Base-by-base conservation (phyloP, 305 asterid species). In the Solanum hybrid region DNA sequence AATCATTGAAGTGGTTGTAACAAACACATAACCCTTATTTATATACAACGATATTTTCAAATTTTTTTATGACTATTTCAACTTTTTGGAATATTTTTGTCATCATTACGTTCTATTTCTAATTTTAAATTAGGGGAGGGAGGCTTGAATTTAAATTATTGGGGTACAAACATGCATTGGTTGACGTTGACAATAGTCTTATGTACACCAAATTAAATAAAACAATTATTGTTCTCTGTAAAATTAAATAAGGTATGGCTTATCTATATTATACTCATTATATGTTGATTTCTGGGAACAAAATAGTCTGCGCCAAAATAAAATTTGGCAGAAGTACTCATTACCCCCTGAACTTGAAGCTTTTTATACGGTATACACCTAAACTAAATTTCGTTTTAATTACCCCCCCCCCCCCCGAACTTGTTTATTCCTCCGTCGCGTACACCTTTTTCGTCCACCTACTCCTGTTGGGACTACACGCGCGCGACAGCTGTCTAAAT, bases 1-100 rank as follows among this genome's bases (percentile, higher is more conserved):
- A 60, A 76, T 89, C 82, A 78, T 89, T 11, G 22, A 78, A 86
- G 89, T 86, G 32, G 91, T 89, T 78, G 86, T 66, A 86, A 78
- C 90, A 78, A 88, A 78, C 87, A 7, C 75, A 19, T 24, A 78
- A 37, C 31, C 38, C 69, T 6, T 26, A 38, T 72, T 51, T 31
- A 34, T 88, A 77, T 60, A 60, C 26, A 12, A 40, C 34, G 29
- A 36, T 29, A 88, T 42, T 32, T 32, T 75, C 14, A 87, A 4
- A 35, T 8, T n/a, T 26, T 11, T 26, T 5, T 78, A 19, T 40
- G 72, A 34, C 32, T 87, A 15, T 87, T n/a, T 37, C 22, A 78
- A 5, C 6, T 3, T 36, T 37, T 36, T 37, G 10, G 5, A 78
- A n/a, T 78, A 56, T 45, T n/a, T 78, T n/a, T n/a, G 22, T 37